Percentiles rank a stretch among this genome's conserved stretches.
Conservation (phyloP, 208 protist species). For the Tritrichomonas musculus region DNA sequence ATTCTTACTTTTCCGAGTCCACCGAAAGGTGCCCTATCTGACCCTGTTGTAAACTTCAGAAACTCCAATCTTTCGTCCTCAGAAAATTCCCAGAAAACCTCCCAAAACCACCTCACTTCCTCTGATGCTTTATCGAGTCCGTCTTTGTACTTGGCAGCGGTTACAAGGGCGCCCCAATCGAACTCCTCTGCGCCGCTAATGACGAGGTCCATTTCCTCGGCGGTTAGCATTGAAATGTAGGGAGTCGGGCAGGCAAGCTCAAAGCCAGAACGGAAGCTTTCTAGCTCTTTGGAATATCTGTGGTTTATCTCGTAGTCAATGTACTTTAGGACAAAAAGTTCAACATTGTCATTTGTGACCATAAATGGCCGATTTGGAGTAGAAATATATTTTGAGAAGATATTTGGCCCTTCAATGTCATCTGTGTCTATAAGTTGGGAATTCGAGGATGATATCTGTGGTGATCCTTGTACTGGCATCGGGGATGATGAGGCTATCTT, state of each 20-base stretch:
- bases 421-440: no score
- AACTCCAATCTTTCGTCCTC: conserved; percentile 54
- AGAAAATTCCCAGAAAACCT: conserved; percentile 50
- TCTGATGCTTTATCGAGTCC: conserved; percentile 46
- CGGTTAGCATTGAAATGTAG: not conserved
- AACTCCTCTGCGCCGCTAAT: not conserved
- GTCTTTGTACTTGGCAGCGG: conserved; percentile 42
- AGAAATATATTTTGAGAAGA: conserved; percentile 41
- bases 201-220: not conserved
- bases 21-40: conserved; percentile 33
- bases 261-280: not conserved
- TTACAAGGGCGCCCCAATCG: not conserved
- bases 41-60: conserved; percentile 58
- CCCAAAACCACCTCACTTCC: conserved; percentile 56
- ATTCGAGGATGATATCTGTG: no score
- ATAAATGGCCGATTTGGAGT: conserved; percentile 36
- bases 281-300: not conserved
- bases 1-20: conserved; percentile 5
- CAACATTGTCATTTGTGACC: conserved; percentile 47
- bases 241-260: not conserved
- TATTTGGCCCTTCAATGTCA: no score
- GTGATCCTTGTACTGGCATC: no score
- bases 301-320: not conserved
- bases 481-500: no score
- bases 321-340: conserved; percentile 43